Evolutionary conservation across 23 red algal species (phyloP).

Genomic region (Cyanidiococcus yangmingshanensis): DNA sequence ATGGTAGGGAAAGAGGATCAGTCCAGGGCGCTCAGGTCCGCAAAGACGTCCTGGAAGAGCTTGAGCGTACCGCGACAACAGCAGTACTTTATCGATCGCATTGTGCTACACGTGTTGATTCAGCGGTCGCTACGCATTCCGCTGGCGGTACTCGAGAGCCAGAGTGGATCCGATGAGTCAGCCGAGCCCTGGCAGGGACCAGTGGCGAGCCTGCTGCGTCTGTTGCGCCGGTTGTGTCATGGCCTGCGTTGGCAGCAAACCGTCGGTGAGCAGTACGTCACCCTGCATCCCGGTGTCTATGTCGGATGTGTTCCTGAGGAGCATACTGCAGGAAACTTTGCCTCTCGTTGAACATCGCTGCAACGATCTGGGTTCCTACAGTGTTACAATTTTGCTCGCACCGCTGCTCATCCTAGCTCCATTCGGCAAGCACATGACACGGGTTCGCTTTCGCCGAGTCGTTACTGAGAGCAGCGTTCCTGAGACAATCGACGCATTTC

Average conservation of each 20-base stretch:
- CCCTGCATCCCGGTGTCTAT: background rate
- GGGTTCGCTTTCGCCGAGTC: background rate
- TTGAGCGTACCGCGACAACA: background rate
- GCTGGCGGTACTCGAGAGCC: background rate
- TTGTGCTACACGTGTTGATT: background rate
- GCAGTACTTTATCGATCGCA: background rate
- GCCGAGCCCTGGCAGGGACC: background rate
- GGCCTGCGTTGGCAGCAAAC: background rate
- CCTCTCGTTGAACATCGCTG: background rate
- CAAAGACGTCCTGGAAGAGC: background rate
- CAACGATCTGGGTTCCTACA: background rate
- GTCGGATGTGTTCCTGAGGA: background rate
- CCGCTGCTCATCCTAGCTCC: background rate
- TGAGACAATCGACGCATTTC: background rate
- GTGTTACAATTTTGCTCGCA: background rate
- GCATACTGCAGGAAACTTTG: background rate
- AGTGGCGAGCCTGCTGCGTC: background rate
- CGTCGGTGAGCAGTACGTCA: background rate
- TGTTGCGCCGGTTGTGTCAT: background rate
- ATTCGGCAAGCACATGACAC: background rate
- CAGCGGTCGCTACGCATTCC: background rate
- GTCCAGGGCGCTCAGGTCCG: no score
- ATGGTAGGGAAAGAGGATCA: no score
- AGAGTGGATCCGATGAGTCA: background rate
- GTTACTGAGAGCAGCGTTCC: background rate